A percentile compares a stretch with the other conserved stretches of the same genome.
These are phyloP conservation scores for Andrographis paniculata DNA, from an alignment of 305 asterid species.

Conservation along the genomic window DNA sequence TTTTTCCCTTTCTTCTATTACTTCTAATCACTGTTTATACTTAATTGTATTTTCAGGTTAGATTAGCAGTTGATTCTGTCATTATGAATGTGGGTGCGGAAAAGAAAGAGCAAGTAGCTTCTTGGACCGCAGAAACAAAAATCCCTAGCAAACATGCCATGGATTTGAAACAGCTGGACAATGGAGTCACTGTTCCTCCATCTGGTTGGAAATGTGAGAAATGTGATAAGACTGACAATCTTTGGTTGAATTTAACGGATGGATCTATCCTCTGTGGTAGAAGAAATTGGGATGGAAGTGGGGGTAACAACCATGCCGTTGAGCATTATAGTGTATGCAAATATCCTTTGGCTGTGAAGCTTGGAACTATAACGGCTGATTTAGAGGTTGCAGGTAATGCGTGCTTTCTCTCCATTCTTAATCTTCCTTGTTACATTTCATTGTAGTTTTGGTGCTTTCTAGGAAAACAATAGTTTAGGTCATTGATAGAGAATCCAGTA, in stretches of 20 bases:
- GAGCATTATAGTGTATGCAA: slow-evolving; percentile 55
- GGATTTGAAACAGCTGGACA: slow-evolving; percentile 80
- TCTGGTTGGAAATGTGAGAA: slow-evolving; percentile 91
- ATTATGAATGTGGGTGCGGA: slow-evolving; percentile 80
- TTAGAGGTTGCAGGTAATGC: slow-evolving; percentile 90
- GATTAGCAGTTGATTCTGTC: slow-evolving; percentile 86
- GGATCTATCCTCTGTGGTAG: slow-evolving; percentile 93
- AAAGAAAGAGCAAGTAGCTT: slow-evolving; percentile 86
- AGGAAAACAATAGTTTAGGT: neutral
- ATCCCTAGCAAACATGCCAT: slow-evolving; percentile 63
- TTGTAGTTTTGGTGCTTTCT: slow-evolving; percentile 11
- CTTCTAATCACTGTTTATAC: neutral
- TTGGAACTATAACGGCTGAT: slow-evolving; percentile 95
- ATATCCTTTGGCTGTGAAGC: slow-evolving; percentile 94
- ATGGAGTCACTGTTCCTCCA: slow-evolving; percentile 77
- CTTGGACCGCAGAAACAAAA: slow-evolving; percentile 91
- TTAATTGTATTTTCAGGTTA: slow-evolving; percentile 46
- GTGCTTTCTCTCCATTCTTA: slow-evolving; percentile 21
- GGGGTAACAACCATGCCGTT: slow-evolving; percentile 95
- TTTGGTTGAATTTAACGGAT: slow-evolving; percentile 92
- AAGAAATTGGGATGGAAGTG: slow-evolving; percentile 88
- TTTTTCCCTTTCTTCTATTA: neutral
- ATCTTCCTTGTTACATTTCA: slow-evolving; percentile 11
- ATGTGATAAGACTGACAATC: slow-evolving; percentile 92
- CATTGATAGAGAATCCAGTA: no score